These are phyloP conservation scores for Plasmodium gaboni DNA, from an alignment of 169 alveolate species.

Conservation along the genomic window DNA sequence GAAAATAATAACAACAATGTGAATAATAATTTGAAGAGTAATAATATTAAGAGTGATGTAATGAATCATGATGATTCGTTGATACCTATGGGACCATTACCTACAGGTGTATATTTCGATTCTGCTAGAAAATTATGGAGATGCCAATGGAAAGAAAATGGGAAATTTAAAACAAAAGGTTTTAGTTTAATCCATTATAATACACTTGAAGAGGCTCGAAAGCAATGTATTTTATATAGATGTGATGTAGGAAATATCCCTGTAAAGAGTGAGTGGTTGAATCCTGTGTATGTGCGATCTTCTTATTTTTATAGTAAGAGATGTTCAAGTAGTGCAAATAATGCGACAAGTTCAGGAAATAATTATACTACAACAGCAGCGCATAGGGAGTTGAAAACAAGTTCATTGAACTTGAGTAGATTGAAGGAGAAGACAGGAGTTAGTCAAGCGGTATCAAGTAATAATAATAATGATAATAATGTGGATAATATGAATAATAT, in stretches of 20 bases:
- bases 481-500: too few species aligned
- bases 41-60: constrained; percentile 58
- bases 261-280: constrained; percentile 89
- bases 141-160: constrained; percentile 93
- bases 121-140: constrained; percentile 91
- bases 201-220: constrained; percentile 89
- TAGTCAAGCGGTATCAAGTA: neutral
- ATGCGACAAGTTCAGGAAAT: neutral
- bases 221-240: constrained; percentile 88
- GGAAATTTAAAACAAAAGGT: constrained; percentile 91
- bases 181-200: constrained; percentile 87
- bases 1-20: constrained; percentile 13
- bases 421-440: constrained; percentile 42
- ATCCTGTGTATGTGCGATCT: constrained; percentile 80
- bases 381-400: constrained; percentile 50
- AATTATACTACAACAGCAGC: constrained; percentile 13
- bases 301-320: constrained; percentile 36
- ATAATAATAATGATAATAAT: neutral
- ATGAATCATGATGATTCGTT: constrained; percentile 79
- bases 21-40: constrained; percentile 13
- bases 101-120: constrained; percentile 92
- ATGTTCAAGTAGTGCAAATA: constrained; percentile 44
- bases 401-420: constrained; percentile 41
- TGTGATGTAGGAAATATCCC: constrained; percentile 91
- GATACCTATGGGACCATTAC: constrained; percentile 89